phyloP scores from a whole-genome alignment of 768 basidiomycete species.

The Trametes coccinea region DNA sequence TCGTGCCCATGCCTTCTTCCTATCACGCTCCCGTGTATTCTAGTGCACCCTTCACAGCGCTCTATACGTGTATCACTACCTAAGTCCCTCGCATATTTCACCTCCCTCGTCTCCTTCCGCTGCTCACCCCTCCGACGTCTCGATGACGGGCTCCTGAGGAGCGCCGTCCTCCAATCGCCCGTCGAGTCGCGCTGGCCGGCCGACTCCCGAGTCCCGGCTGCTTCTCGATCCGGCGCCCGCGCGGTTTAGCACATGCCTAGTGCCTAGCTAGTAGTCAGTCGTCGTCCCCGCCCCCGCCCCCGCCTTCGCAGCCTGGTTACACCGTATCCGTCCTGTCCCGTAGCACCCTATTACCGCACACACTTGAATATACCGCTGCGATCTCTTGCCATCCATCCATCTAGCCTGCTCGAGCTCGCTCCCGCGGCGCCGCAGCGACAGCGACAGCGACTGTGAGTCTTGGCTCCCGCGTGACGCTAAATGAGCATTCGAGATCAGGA shows the following conservation, averaged over 20 bases:
- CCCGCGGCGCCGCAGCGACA: background rate
- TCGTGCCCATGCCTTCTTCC: background rate
- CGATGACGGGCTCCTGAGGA: too few species aligned
- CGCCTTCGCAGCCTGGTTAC: constrained; percentile 9
- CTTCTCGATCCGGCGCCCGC: too few species aligned
- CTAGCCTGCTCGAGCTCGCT: background rate
- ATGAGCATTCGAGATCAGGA: too few species aligned
- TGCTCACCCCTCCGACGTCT: too few species aligned
- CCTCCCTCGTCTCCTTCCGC: background rate
- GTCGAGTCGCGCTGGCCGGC: too few species aligned
- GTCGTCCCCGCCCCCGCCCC: background rate
- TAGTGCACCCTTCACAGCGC: constrained; percentile 6
- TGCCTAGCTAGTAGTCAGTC: background rate
- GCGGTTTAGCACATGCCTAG: background rate
- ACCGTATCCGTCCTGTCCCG: constrained; percentile 18
- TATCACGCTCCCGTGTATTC: constrained; percentile 7
- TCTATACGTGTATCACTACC: constrained; percentile 20
- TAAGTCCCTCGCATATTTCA: background rate
- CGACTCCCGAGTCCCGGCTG: too few species aligned
- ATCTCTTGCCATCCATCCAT: background rate
- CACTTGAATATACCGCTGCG: constrained; percentile 14
- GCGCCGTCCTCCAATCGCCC: too few species aligned
- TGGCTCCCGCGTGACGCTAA: too few species aligned
- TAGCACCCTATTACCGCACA: constrained; percentile 3
- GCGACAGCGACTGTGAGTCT: background rate